Conservation (phyloP, 495 filamentous ascomycete genomes). For the Collariella sp. region DNA sequence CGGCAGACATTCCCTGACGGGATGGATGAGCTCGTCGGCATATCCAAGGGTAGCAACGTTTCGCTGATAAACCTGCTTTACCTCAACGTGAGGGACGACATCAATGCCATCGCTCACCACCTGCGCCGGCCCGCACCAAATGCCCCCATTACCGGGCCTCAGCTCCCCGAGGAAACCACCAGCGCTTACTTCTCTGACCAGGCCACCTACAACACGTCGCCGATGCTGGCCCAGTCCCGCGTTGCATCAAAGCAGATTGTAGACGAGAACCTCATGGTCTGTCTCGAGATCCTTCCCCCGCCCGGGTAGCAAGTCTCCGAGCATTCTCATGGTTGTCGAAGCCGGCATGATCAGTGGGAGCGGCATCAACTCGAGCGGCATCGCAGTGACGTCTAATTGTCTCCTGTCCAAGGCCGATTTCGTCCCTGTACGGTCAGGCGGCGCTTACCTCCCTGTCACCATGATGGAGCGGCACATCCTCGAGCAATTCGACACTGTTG, state of each 20-base stretch:
- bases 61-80: not conserved
- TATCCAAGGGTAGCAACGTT: not conserved
- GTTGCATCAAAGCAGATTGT: conserved; percentile 7
- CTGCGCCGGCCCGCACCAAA: not conserved
- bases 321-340: conserved; percentile 25
- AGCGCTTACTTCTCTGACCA: not conserved
- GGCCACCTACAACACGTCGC: not conserved
- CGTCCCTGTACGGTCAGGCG: not conserved
- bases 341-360: conserved; percentile 23
- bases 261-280: conserved; percentile 14
- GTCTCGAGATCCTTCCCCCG: conserved; percentile 22
- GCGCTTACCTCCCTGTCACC: not conserved
- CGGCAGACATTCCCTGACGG: not conserved
- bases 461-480: not conserved
- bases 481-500: not conserved
- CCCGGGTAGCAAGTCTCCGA: conserved; percentile 9
- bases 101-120: not conserved
- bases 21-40: not conserved
- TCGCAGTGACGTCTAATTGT: conserved; percentile 20
- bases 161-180: not conserved
- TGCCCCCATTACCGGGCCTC: not conserved
- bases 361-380: conserved; percentile 23
- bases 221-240: not conserved
- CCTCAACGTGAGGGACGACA: conserved; percentile 1
- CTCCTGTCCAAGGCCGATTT: conserved; percentile 7